Evolutionary conservation across 2,329 filamentous ascomycete genomes (phyloP).

Genomic region (Pseudogymnoascus verrucosus): DNA sequence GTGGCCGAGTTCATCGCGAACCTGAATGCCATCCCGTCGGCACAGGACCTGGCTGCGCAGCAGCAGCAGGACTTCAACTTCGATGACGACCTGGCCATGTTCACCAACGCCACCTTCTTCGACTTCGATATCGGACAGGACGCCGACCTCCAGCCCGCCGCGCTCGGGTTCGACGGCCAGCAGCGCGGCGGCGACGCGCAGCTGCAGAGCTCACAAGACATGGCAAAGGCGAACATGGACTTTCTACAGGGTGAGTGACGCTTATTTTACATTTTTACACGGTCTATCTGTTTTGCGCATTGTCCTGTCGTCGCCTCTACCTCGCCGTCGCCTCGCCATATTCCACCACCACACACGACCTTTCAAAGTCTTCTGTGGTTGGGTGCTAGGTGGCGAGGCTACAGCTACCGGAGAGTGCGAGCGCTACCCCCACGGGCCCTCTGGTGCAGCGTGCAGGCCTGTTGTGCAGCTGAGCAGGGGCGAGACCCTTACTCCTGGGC

Average conservation of each 20-base stretch:
- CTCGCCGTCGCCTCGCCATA: not conserved
- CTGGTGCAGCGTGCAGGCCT: not conserved
- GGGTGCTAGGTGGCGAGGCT: not conserved
- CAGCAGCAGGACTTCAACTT: slow-evolving; percentile 48
- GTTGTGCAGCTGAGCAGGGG: not conserved
- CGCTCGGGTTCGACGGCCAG: slow-evolving; percentile 28
- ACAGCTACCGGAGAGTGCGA: not conserved
- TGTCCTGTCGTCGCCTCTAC: not conserved
- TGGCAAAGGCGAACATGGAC: slow-evolving; percentile 29
- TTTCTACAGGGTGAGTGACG: slow-evolving; percentile 37
- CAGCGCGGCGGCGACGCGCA: slow-evolving; percentile 14
- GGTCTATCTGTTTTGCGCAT: not conserved
- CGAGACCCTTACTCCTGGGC: not conserved
- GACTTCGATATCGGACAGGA: slow-evolving; percentile 64
- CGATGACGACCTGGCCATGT: slow-evolving; percentile 67
- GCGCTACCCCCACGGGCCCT: not conserved
- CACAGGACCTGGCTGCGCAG: slow-evolving; percentile 51
- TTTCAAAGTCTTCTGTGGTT: not conserved
- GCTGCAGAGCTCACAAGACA: slow-evolving; percentile 25
- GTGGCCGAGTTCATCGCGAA: slow-evolving; percentile 85
- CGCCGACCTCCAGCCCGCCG: slow-evolving; percentile 41
- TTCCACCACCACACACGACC: not conserved
- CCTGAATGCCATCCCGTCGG: slow-evolving; percentile 63
- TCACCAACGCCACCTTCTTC: slow-evolving; percentile 76
- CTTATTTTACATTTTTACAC: not conserved